Evolutionary conservation across 345 rosid genomes (phyloP).

Genomic region (Populus nigra): DNA sequence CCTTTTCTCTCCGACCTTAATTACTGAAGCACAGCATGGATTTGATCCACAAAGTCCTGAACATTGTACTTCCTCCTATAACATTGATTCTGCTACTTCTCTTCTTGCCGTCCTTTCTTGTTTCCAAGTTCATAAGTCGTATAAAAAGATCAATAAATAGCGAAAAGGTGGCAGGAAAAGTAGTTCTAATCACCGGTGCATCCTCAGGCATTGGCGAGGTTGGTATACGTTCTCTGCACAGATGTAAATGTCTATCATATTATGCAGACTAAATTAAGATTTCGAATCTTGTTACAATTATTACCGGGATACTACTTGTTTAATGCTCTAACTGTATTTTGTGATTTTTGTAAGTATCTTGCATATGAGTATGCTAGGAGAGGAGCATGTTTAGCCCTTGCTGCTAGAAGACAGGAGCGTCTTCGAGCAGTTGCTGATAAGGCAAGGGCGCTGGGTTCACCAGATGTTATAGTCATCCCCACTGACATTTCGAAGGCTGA

Average conservation of each 20-base stretch:
- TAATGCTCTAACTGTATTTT: neutral
- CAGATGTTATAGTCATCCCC: constrained; percentile 22
- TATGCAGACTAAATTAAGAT: too few relatives aligned
- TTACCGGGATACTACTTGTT: neutral
- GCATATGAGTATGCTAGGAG: constrained; percentile 41
- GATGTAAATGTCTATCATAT: too few relatives aligned
- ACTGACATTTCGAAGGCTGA: constrained; percentile 27
- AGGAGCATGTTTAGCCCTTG: constrained; percentile 40
- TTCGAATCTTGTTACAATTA: neutral
- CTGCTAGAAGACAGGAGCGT: constrained; percentile 30
- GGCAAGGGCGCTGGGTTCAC: constrained; percentile 27
- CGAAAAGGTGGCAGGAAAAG: constrained; percentile 51
- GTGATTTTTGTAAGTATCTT: constrained; percentile 22
- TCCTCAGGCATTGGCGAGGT: constrained; percentile 76
- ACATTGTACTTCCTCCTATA: neutral
- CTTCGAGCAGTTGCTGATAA: constrained; percentile 22
- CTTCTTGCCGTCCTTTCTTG: constrained; percentile 42
- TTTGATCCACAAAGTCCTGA: neutral
- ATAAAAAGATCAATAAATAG: constrained; percentile 33
- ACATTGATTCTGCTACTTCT: neutral
- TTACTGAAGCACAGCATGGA: neutral
- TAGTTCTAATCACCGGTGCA: constrained; percentile 61
- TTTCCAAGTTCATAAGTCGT: constrained; percentile 36
- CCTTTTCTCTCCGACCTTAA: neutral
- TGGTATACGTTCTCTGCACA: neutral